Evolutionary conservation across 2,329 filamentous ascomycete genomes (phyloP), one percentile per base, ranked within the genome.

Genomic region (Arthrinium phaeospermum): DNA sequence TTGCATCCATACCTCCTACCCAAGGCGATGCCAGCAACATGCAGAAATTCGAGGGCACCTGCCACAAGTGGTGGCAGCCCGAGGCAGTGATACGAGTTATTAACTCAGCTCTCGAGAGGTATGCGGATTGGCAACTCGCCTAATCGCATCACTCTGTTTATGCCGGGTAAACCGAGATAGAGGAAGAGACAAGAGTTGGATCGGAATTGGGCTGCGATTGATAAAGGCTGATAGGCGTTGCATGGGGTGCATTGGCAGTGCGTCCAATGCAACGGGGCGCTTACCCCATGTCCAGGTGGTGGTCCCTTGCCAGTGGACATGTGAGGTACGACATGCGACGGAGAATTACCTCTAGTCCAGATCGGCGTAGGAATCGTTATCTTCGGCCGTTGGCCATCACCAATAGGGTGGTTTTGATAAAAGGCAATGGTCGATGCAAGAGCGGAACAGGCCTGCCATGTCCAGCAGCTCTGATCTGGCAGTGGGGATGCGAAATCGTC

Each of bases 321-420:
- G 57, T 64, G 34, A 41, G 57, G 57, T 64, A 64, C 57, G 30
- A 64, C 57, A 41, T 41, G 34, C 57, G 57, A 64, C 57, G 57
- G 57, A 64, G 57, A 64, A 64, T 64, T 64, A 41, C 34, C 57
- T 41, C 10, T 5, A 64, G 30, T 61, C 37, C 4, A 19, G 57
- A 64, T 64, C 34, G 34, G 57, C 57, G 22, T 13, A 16, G 22
- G 34, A 41, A n/a, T 13, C 30, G 57, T 64, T 64, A 64, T 41
- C 57, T 64, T 22, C 41, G 57, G 22, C 34, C 34, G 57, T 19
- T 41, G 10, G 57, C 13, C 30, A 64, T 64, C 57, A 13, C 57
- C 57, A 64, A 64, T 64, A 41, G 57, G 57, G 34, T 37, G 19
- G 57, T 30, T n/a, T 41, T 64, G 57, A 64, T 64, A 64, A 64